These are phyloP conservation scores for Heritiera littoralis DNA, from an alignment of 345 rosid species.

Conservation along the genomic window DNA sequence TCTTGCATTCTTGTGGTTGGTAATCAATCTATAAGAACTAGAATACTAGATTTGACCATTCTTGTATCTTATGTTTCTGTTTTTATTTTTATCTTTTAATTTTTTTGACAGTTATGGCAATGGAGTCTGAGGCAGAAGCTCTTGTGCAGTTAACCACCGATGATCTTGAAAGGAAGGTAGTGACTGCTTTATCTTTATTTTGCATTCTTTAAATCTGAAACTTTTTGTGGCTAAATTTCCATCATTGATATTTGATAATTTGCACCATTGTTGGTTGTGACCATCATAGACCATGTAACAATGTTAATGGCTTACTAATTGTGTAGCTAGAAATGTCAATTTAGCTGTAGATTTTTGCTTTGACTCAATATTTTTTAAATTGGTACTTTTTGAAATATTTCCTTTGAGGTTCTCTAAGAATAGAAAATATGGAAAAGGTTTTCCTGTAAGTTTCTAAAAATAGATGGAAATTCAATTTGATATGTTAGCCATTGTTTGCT, in stretches of 20 bases:
- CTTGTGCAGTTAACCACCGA: slow-evolving; percentile 62
- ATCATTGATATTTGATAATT: background rate
- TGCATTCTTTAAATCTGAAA: background rate
- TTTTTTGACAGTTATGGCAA: slow-evolving; percentile 43
- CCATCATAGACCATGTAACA: too few relatives aligned
- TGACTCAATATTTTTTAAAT: background rate
- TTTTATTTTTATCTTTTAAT: background rate
- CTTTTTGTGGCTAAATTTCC: background rate
- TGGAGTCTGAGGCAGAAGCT: slow-evolving; percentile 81
- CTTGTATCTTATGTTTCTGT: background rate
- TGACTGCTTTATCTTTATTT: slow-evolving; percentile 3
- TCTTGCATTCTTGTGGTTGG: background rate
- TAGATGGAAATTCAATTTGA: background rate
- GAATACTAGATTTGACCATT: background rate
- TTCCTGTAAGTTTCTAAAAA: background rate
- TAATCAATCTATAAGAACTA: too few relatives aligned
- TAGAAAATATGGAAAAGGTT: background rate
- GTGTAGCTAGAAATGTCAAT: background rate
- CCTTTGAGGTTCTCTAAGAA: background rate
- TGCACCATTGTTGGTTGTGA: background rate
- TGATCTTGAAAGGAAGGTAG: slow-evolving; percentile 76
- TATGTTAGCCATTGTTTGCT: slow-evolving; percentile 7
- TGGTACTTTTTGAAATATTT: background rate
- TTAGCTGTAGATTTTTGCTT: background rate
- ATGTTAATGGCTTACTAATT: background rate